A percentile compares a stretch with the other conserved stretches of the same genome.
phyloP scores from a whole-genome alignment of 2,329 filamentous ascomycete species.

The Sporothrix pallida region DNA sequence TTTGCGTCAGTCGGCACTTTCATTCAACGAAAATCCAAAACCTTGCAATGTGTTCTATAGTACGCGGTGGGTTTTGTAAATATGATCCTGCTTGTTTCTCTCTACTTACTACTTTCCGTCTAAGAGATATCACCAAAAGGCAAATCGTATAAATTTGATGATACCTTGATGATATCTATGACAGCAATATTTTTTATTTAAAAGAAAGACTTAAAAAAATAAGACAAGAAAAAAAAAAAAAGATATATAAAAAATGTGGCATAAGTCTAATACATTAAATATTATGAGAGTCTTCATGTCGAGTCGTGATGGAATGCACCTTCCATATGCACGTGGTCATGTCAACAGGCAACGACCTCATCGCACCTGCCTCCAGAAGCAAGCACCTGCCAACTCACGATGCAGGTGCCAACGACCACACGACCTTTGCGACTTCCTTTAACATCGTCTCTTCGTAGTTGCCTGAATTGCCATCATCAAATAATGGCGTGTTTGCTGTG shows the following conservation, averaged over 20 bases:
- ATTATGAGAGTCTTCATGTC: neutral
- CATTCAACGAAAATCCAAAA: too few species aligned
- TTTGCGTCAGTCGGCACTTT: neutral
- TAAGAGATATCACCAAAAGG: too few species aligned
- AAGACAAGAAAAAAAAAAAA: neutral
- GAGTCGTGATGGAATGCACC: neutral
- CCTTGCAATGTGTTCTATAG: too few species aligned
- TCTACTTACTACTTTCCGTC: too few species aligned
- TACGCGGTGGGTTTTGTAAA: too few species aligned
- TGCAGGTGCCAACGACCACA: conserved; percentile 18
- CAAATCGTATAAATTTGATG: too few species aligned
- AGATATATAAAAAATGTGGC: neutral
- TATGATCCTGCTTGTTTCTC: too few species aligned
- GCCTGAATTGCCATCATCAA: too few species aligned
- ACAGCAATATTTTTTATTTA: too few species aligned
- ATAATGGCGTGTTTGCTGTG: neutral
- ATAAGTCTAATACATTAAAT: too few species aligned
- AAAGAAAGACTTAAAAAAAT: too few species aligned
- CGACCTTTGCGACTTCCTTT: neutral
- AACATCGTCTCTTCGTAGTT: neutral
- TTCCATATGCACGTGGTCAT: neutral
- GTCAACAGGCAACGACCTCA: neutral
- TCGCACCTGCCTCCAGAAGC: conserved; percentile 5
- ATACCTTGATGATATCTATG: too few species aligned
- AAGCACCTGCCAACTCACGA: neutral